phyloP scores from a whole-genome alignment of 371 early-diverging fungal genomes.

The Mucor racemosus region DNA sequence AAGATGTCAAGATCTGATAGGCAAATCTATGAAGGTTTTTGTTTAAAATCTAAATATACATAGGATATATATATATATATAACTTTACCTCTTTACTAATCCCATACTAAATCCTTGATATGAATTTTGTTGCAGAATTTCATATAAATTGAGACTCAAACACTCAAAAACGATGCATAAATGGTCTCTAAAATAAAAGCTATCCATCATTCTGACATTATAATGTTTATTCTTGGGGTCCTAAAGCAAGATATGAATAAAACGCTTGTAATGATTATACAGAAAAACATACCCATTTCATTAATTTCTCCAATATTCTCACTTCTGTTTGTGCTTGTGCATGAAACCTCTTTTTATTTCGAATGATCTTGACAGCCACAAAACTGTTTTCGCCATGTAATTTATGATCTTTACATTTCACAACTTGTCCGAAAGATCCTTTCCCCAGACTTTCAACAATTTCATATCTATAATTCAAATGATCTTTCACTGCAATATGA shows the following conservation, averaged over 20 bases:
- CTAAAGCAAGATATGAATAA: constrained; percentile 35
- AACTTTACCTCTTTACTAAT: constrained; percentile 70
- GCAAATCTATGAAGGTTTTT: constrained; percentile 55
- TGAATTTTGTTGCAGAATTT: constrained; percentile 90
- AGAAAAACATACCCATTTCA: constrained; percentile 36
- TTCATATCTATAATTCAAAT: constrained; percentile 80
- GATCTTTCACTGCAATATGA: constrained; percentile 69
- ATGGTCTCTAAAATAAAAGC: constrained; percentile 93
- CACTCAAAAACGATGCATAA: constrained; percentile 96
- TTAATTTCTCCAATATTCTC: constrained; percentile 69
- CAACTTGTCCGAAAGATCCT: constrained; percentile 90
- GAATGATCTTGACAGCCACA: constrained; percentile 87
- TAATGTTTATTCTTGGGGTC: constrained; percentile 83
- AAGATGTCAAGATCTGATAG: constrained; percentile 80
- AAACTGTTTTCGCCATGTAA: constrained; percentile 38
- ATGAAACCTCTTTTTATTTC: constrained; percentile 83
- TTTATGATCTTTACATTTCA: constrained; percentile 78
- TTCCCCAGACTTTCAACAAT: constrained; percentile 76
- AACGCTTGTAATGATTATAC: not conserved
- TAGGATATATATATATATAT: too few relatives aligned
- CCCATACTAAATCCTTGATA: constrained; percentile 91
- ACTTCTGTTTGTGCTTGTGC: constrained; percentile 84
- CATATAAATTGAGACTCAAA: constrained; percentile 95
- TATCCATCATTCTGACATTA: constrained; percentile 86
- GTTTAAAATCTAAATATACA: too few relatives aligned